Base-by-base conservation (phyloP, 805 yeast species). In the Candida michaelii region DNA sequence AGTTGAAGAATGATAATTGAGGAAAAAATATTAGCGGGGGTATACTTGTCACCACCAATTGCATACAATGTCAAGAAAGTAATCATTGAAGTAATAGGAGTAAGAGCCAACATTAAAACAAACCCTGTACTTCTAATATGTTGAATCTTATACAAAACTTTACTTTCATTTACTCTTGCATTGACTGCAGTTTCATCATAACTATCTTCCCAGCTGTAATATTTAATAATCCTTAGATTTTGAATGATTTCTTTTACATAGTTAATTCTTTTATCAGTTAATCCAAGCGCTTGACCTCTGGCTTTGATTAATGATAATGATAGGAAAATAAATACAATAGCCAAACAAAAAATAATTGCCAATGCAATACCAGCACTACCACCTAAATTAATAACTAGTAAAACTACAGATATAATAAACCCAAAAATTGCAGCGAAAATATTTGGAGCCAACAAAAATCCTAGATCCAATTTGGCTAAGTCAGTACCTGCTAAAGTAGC, bases 121-220 rank as follows among this genome's bases (percentile, higher is more conserved):
- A 83, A 78, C 15, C 60, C 51, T 32, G 82, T 60, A 52, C 78
- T 85, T 58, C 89, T 78, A 19, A 79, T 58, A 31, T 80, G 69
- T 53, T 85, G 89, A 70, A 87, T 76, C 42, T 65, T 69, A 47
- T 80, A 72, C 45, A 89, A 74, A 38, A 71, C 66, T 3, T 54
- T 51, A 75, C 85, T 81, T 63, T 89, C 97, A 15, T 66, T 55
- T 0, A 56, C 52, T 58, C 97, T 77, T 23, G 77, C 67, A 11
- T 67, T 71, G 12, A 77, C 56, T 27, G 90, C 74, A 39, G 74
- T 66, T 5, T 72, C 59, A 40, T 73, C 71, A 58, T 88, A 90
- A 0, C 97, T 89, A 23, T 69, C 70, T 63, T 90, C 97, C 97
- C 97, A 90, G 0, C 95, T 86, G 59, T 89, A 90, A 59, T 77